A percentile compares a stretch with the other conserved stretches of the same genome.
phyloP scores from a whole-genome alignment of 495 filamentous ascomycete species.

The Evansstolkia leycettana region DNA sequence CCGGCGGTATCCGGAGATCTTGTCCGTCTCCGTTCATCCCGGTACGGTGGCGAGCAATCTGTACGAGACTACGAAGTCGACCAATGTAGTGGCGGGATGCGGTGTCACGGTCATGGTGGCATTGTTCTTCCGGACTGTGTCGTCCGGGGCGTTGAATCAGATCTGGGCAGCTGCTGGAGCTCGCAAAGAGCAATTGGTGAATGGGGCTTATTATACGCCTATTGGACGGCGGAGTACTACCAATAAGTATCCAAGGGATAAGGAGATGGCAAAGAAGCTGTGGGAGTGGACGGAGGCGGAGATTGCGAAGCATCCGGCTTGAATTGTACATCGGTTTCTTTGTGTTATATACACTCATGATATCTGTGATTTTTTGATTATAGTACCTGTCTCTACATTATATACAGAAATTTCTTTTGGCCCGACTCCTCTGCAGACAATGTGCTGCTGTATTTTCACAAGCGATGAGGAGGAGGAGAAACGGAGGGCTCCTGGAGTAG shows the following conservation, averaged over 20 bases:
- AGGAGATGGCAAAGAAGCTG: conserved; percentile 34
- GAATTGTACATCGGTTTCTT: too few species aligned
- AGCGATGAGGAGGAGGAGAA: too few species aligned
- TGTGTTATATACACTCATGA: too few species aligned
- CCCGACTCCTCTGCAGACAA: too few species aligned
- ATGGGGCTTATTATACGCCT: conserved; percentile 46
- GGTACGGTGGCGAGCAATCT: conserved; percentile 50
- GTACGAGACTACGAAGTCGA: conserved; percentile 18
- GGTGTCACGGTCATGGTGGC: conserved; percentile 9
- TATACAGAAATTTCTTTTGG: too few species aligned
- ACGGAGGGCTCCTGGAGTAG: too few species aligned
- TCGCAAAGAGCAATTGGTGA: conserved; percentile 21
- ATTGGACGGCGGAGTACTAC: conserved; percentile 31
- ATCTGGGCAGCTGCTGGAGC: conserved; percentile 42
- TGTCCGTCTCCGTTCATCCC: conserved; percentile 50
- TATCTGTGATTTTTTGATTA: too few species aligned
- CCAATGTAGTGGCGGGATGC: conserved; percentile 16
- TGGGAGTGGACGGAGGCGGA: conserved; percentile 55
- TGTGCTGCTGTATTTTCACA: too few species aligned
- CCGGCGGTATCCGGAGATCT: conserved; percentile 41
- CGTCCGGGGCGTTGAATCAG: conserved; percentile 43
- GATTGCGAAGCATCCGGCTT: conserved; percentile 21
- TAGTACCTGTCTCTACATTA: too few species aligned
- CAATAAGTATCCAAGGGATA: conserved; percentile 28
- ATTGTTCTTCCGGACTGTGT: conserved; percentile 18